Evolutionary conservation across 805 yeast genomes (phyloP), one percentile per base, ranked within the genome.

Genomic region (Metschnikowia vanudenii): DNA sequence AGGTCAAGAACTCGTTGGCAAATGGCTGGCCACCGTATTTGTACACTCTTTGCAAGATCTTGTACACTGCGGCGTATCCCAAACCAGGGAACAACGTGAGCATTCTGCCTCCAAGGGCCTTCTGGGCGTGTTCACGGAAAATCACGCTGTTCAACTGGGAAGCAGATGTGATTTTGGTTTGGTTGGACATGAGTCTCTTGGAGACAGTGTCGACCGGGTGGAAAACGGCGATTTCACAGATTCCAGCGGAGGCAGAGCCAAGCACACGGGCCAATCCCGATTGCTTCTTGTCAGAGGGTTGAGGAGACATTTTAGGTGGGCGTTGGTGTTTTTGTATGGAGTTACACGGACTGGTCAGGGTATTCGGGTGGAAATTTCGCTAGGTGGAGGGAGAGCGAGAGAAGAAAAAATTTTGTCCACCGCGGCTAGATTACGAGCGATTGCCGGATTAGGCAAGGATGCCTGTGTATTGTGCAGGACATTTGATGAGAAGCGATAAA

Each of bases 21-120:
- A 89, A 91, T 39, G 99, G 99, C 74, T 94, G 99, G 42, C 99
- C 99, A 63, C 99, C 98, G 67, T 94, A 94, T 73, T 94, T 94
- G 80, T 94, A 94, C 46, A 94, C 97, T 74, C 99, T 83, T 73
- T 94, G 99, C 58, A 92, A 75, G 58, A 94, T 85, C 71, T 94
- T 94, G 78, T 94, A 94, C 55, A 90, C 88, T 39, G 99, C 98
- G 53, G 99, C 99, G 64, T 94, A 94, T 20, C 98, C 98, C 54
- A 94, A 79, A 66, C 99, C 99, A 16, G 99, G 99, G 74, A 94
- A 94, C 53, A 94, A 76, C 10, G 97, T 85, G 54, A 88, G 72
- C 37, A 88, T 62, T 67, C 97, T 80, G 50, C 80, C 76, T 18
- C 82, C 81, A 1, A 89, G 59, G 3, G 94, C 77, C 56, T 87